Percentiles rank a stretch among this genome's conserved stretches.
phyloP scores from a whole-genome alignment of 805 yeast species.

The Nakazawaea anatomiae region DNA sequence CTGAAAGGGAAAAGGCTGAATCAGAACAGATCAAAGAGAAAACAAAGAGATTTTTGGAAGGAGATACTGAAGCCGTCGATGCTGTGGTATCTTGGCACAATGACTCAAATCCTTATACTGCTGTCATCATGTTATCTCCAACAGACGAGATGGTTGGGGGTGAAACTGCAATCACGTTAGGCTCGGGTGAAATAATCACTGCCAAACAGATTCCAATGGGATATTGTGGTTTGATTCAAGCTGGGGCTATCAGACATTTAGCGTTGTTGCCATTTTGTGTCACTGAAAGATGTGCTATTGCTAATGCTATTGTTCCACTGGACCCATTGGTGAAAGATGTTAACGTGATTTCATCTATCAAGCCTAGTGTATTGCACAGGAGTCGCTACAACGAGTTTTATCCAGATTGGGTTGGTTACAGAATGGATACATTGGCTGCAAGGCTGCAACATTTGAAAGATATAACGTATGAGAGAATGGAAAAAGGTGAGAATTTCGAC shows the following conservation, averaged over 20 bases:
- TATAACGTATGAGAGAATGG: slow-evolving; percentile 13
- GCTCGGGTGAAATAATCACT: slow-evolving; percentile 20
- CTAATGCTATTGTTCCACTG: slow-evolving; percentile 25
- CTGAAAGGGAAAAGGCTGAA: slow-evolving; percentile 11
- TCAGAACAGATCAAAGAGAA: slow-evolving; percentile 13
- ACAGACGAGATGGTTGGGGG: slow-evolving; percentile 39
- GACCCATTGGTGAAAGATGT: slow-evolving; percentile 25
- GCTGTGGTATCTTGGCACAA: slow-evolving; percentile 35
- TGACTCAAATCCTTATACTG: slow-evolving; percentile 37
- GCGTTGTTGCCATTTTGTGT: slow-evolving; percentile 20
- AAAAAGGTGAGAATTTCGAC: slow-evolving; percentile 21
- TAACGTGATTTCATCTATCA: slow-evolving; percentile 25
- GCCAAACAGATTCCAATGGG: slow-evolving; percentile 20
- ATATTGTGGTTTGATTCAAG: slow-evolving; percentile 20
- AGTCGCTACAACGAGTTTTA: slow-evolving; percentile 24
- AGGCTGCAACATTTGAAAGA: slow-evolving; percentile 18
- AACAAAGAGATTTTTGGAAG: slow-evolving; percentile 16
- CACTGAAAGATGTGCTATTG: slow-evolving; percentile 25
- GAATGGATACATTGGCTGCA: slow-evolving; percentile 20
- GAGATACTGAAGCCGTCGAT: slow-evolving; percentile 28
- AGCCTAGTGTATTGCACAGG: slow-evolving; percentile 22
- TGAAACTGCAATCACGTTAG: slow-evolving; percentile 36
- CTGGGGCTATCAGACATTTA: slow-evolving; percentile 20
- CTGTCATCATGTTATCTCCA: slow-evolving; percentile 37
- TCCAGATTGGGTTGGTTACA: slow-evolving; percentile 23